Percentiles rank a stretch among this genome's conserved stretches.
These are phyloP conservation scores for Yamadazyma akitaensis DNA, from an alignment of 805 yeast genomes.

Conservation along the genomic window DNA sequence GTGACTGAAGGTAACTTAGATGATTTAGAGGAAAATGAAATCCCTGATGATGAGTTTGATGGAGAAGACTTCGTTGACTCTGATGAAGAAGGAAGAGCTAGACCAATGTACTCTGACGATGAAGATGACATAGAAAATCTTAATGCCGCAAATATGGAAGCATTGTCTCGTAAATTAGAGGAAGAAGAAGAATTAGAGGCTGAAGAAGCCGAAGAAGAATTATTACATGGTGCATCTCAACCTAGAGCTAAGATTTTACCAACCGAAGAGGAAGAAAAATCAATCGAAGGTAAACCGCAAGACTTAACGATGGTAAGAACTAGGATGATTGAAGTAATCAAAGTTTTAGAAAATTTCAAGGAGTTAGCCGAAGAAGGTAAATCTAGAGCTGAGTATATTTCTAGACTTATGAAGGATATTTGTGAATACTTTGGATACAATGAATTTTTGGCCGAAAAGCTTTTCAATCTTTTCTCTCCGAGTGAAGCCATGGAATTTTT, in stretches of 20 bases:
- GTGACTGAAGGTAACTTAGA: slow-evolving; percentile 36
- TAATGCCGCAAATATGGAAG: slow-evolving; percentile 83
- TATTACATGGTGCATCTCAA: slow-evolving; percentile 57
- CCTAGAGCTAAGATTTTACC: slow-evolving; percentile 81
- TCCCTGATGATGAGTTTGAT: slow-evolving; percentile 37
- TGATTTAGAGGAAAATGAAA: slow-evolving; percentile 29
- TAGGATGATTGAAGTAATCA: slow-evolving; percentile 92
- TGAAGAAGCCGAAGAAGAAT: slow-evolving; percentile 49
- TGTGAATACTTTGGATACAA: slow-evolving; percentile 93
- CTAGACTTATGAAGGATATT: slow-evolving; percentile 78
- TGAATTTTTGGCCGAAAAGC: slow-evolving; percentile 87
- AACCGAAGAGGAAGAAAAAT: slow-evolving; percentile 59
- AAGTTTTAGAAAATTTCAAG: slow-evolving; percentile 87
- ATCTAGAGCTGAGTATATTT: slow-evolving; percentile 78
- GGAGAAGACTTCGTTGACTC: slow-evolving; percentile 57
- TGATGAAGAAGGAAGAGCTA: slow-evolving; percentile 57
- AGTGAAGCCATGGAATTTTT: slow-evolving; percentile 97
- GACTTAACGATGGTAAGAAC: slow-evolving; percentile 84
- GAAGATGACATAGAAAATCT: slow-evolving; percentile 58
- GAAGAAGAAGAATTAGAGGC: slow-evolving; percentile 49
- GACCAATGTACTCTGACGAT: slow-evolving; percentile 71
- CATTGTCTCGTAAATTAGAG: slow-evolving; percentile 64
- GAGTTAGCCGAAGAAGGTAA: slow-evolving; percentile 79
- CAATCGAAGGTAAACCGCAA: slow-evolving; percentile 51
- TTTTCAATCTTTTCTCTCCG: slow-evolving; percentile 88